phyloP scores from a whole-genome alignment of 2,329 filamentous ascomycete species.

The Sarocladium oryzae region DNA sequence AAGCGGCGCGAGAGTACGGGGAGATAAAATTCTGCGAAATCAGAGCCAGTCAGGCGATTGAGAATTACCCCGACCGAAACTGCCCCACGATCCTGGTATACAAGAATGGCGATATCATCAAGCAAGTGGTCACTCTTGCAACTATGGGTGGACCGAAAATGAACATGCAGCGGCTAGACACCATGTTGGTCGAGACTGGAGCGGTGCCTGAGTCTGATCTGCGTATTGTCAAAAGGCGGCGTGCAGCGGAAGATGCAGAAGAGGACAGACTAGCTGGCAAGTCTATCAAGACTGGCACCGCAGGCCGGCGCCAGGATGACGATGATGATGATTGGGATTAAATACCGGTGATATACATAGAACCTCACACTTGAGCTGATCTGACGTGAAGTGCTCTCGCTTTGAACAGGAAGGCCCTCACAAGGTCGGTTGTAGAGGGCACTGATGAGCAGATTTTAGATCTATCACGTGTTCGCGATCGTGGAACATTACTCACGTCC shows the following conservation, averaged over 20 bases:
- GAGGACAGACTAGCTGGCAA: conserved; percentile 47
- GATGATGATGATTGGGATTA: conserved; percentile 57
- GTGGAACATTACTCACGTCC: too few species aligned
- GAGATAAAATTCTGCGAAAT: conserved; percentile 99
- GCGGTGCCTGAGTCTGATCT: conserved; percentile 74
- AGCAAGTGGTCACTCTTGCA: conserved; percentile 83
- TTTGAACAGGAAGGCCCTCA: too few species aligned
- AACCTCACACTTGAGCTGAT: too few species aligned
- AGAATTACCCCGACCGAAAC: conserved; percentile 91
- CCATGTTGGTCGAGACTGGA: conserved; percentile 73
- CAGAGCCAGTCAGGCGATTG: conserved; percentile 83
- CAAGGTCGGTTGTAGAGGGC: too few species aligned
- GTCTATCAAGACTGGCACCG: conserved; percentile 45
- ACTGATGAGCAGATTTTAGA: too few species aligned
- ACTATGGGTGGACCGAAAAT: conserved; percentile 69
- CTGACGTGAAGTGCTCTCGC: too few species aligned
- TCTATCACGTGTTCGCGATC: too few species aligned
- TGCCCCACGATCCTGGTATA: conserved; percentile 93
- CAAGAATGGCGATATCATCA: conserved; percentile 84
- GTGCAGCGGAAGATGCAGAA: conserved; percentile 53
- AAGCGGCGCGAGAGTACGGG: conserved; percentile 77
- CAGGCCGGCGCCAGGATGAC: conserved; percentile 34
- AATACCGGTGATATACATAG: conserved; percentile 14
- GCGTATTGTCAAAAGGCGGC: conserved; percentile 60
- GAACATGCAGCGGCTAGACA: conserved; percentile 69